These are phyloP conservation scores for Stemphylium beticola DNA, from an alignment of 2,329 filamentous ascomycete species.

Conservation along the genomic window DNA sequence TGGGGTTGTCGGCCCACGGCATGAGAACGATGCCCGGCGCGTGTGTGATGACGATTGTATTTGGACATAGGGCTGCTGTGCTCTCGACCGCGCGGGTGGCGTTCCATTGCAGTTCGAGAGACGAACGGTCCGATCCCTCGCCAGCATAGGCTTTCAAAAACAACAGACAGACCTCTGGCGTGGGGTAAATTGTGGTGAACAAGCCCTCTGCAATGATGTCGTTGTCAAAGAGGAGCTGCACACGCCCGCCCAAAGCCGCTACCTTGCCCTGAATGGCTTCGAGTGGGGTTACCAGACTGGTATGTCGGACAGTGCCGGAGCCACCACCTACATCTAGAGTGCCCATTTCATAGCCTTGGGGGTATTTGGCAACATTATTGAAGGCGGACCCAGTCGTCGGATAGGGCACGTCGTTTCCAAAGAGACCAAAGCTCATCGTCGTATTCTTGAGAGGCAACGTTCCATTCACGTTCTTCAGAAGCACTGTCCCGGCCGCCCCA, in stretches of 20 bases:
- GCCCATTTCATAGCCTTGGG: conserved; percentile 44
- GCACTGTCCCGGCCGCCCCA: conserved; percentile 50
- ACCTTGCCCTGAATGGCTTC: conserved; percentile 48
- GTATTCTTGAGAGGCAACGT: conserved; percentile 58
- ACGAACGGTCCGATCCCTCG: conserved; percentile 52
- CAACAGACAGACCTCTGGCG: conserved; percentile 58
- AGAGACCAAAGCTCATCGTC: conserved; percentile 55
- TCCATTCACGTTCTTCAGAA: conserved; percentile 57
- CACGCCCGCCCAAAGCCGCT: conserved; percentile 40
- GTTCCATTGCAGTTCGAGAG: conserved; percentile 53
- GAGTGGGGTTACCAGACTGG: conserved; percentile 50
- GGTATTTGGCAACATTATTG: conserved; percentile 8
- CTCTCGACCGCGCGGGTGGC: conserved; percentile 48
- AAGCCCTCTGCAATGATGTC: conserved; percentile 37
- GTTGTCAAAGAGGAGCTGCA: conserved; percentile 57
- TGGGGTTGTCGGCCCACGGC: conserved; percentile 49
- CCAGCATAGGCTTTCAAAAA: conserved; percentile 62
- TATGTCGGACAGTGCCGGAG: conserved; percentile 49
- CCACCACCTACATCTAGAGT: conserved; percentile 54
- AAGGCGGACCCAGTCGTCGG: conserved; percentile 55
- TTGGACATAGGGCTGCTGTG: conserved; percentile 53
- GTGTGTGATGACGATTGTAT: conserved; percentile 58
- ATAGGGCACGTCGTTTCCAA: conserved; percentile 57
- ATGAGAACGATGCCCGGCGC: conserved; percentile 49
- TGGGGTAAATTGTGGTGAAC: conserved; percentile 34